These are phyloP conservation scores for Amborella trichopoda DNA, from an alignment of 164 flowering plant genomes.

Conservation along the genomic window DNA sequence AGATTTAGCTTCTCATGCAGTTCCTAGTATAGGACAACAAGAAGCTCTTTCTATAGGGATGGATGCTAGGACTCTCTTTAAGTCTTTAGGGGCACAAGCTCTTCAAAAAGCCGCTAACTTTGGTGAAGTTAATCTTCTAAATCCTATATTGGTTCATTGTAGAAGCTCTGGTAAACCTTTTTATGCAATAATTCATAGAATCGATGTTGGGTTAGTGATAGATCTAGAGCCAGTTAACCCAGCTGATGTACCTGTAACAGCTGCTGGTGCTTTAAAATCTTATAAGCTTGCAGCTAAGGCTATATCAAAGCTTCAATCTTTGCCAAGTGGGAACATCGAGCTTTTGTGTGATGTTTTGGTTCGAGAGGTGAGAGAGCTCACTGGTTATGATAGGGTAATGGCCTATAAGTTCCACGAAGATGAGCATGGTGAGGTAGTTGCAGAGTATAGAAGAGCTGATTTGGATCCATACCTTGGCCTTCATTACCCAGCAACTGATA, in stretches of 20 bases:
- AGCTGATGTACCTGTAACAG: conserved; percentile 51
- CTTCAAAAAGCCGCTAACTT: conserved; percentile 48
- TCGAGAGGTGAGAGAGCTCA: conserved; percentile 49
- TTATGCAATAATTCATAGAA: conserved; percentile 62
- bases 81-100: conserved; percentile 40
- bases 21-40: conserved; percentile 55
- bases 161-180: conserved; percentile 61
- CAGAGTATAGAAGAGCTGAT: conserved; percentile 37
- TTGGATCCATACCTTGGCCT: conserved; percentile 65
- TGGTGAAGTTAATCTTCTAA: conserved; percentile 51
- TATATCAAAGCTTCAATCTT: conserved; percentile 58
- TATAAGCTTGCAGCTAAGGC: conserved; percentile 78
- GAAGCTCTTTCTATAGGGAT: conserved; percentile 48
- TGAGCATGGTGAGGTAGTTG: conserved; percentile 73
- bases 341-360: conserved; percentile 57
- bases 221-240: conserved; percentile 72
- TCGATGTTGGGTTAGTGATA: conserved; percentile 56
- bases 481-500: conserved; percentile 74
- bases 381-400: conserved; percentile 73
- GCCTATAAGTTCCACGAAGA: conserved; percentile 72
- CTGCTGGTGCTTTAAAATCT: conserved; percentile 71
- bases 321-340: conserved; percentile 53
- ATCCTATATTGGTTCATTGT: conserved; percentile 57
- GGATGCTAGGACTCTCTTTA: conserved; percentile 49
- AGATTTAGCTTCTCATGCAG: conserved; percentile 56